phyloP scores from a whole-genome alignment of 257 asterid genomes.

The Solanum gracilifrons region DNA sequence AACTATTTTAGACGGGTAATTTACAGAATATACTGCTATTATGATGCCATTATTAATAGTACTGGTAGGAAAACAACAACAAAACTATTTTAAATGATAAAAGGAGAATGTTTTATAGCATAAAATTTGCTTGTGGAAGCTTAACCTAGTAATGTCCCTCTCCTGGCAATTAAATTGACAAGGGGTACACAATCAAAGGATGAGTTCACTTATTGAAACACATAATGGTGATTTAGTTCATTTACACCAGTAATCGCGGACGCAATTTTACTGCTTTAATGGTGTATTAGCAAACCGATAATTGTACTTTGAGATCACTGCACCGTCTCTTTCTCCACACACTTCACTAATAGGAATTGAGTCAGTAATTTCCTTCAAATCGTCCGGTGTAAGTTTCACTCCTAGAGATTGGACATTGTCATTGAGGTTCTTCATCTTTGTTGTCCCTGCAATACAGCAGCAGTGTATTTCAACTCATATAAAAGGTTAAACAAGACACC shows the following conservation, averaged over 20 bases:
- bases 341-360: conserved; percentile 28
- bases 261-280: not conserved
- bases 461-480: not conserved
- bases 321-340: conserved; percentile 17
- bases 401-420: conserved; percentile 19
- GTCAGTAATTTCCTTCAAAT: conserved; percentile 21
- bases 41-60: not conserved
- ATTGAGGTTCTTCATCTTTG: conserved; percentile 36
- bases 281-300: conserved; percentile 28
- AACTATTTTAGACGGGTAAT: not conserved
- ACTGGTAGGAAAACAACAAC: not conserved
- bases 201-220: not conserved
- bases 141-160: not conserved
- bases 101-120: not conserved
- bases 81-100: not conserved
- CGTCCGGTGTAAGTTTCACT: conserved; percentile 24
- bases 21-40: too few relatives aligned
- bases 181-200: not conserved
- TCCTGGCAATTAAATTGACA: not conserved
- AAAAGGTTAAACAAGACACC: not conserved
- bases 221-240: not conserved
- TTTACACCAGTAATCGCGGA: not conserved
- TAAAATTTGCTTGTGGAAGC: not conserved
- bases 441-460: conserved; percentile 15
- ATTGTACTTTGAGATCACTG: not conserved